Conservation (phyloP, 768 basidiomycete species). For the Tephrocybe sp. region DNA sequence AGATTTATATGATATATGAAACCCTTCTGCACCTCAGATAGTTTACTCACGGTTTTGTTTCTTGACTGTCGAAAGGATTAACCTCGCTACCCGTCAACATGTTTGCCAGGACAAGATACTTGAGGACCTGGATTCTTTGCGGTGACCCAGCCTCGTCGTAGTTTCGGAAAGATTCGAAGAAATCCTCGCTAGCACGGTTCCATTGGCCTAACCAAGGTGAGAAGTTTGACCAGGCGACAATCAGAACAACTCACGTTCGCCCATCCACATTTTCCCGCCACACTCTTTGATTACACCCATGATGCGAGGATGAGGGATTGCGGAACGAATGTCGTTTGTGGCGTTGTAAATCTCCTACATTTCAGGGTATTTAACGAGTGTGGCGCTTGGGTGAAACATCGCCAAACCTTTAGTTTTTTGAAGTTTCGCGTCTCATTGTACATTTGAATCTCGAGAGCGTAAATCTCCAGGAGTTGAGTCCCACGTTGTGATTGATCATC, state of each 20-base stretch:
- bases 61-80: slow-evolving; percentile 99
- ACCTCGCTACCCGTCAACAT: slow-evolving; percentile 99
- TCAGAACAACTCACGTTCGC: slow-evolving; percentile 67
- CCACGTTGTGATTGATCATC: slow-evolving; percentile 92
- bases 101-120: slow-evolving; percentile 96
- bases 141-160: slow-evolving; percentile 98
- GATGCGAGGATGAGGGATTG: slow-evolving; percentile 96
- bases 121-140: slow-evolving; percentile 95
- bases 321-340: slow-evolving; percentile 87
- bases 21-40: background rate
- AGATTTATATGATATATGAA: background rate
- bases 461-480: slow-evolving; percentile 93
- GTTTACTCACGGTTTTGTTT: slow-evolving; percentile 87
- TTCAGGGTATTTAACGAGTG: background rate
- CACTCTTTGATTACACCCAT: slow-evolving; percentile 99
- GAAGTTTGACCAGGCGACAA: background rate
- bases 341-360: slow-evolving; percentile 95
- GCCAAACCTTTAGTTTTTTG: slow-evolving; percentile 86
- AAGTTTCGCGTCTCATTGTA: slow-evolving; percentile 95
- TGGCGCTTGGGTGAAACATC: background rate
- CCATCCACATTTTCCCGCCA: slow-evolving; percentile 99
- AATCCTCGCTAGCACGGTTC: slow-evolving; percentile 95
- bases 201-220: slow-evolving; percentile 69
- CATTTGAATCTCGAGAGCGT: slow-evolving; percentile 99
- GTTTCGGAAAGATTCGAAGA: slow-evolving; percentile 98